Conservation (phyloP, 78 protist species). For the Dictyostelium discoideum region dicty_2.7 NC_007089.4:2789501-2790000, state of each 20-base stretch:
- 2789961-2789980: constrained; percentile 40
- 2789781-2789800: neutral
- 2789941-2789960: constrained; percentile 32
- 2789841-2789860: constrained; percentile 20
- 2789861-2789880: neutral
- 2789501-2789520: neutral
- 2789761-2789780: neutral
- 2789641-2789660: constrained; percentile 3
- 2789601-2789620: neutral
- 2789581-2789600: neutral
- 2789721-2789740: neutral
- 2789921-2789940: neutral
- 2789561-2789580: neutral
- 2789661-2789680: neutral
- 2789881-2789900: neutral
- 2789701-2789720: neutral
- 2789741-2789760: neutral
- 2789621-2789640: neutral
- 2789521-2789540: neutral
- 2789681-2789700: neutral
- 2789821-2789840: constrained; percentile 16
- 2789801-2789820: constrained; percentile 8
- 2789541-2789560: constrained; percentile 16
- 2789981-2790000: constrained; percentile 48
- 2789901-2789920: constrained; percentile 10